Percentiles rank a stretch among this genome's conserved stretches.
These are phyloP conservation scores for Crithidia expoeki DNA, from an alignment of 208 protist species.

Conservation along the genomic window DNA sequence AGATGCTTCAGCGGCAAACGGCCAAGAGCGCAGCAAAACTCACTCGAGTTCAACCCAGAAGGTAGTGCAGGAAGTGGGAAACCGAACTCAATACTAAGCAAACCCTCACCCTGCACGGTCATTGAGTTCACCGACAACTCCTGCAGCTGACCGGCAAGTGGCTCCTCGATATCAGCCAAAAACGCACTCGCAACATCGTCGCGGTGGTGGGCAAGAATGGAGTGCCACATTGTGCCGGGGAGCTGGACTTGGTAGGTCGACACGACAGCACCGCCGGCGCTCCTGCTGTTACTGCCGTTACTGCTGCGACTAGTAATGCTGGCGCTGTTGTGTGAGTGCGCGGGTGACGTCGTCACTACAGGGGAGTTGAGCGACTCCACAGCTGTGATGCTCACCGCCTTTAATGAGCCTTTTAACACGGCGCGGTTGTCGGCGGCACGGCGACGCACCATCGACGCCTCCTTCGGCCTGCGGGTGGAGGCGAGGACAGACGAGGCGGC, in stretches of 20 bases:
- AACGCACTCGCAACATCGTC: slow-evolving; percentile 11
- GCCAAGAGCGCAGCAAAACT: slow-evolving; percentile 5
- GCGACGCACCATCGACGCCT: background rate
- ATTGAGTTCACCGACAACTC: slow-evolving; percentile 2
- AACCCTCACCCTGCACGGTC: slow-evolving; percentile 3
- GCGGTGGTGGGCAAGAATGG: background rate
- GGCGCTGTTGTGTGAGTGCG: background rate
- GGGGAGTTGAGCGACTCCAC: slow-evolving; percentile 12
- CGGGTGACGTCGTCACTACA: background rate
- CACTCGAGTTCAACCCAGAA: slow-evolving; percentile 1
- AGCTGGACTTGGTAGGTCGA: slow-evolving; percentile 9
- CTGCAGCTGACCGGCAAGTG: background rate
- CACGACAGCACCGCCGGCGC: background rate
- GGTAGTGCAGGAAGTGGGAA: slow-evolving; percentile 1
- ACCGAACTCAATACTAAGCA: slow-evolving; percentile 6
- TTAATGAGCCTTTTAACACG: slow-evolving; percentile 9
- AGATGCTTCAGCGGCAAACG: slow-evolving; percentile 10
- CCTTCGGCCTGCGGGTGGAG: background rate
- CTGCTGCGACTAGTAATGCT: background rate
- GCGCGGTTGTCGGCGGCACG: background rate
- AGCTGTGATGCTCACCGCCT: background rate
- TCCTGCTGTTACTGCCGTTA: background rate
- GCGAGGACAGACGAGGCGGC: background rate
- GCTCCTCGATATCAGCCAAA: background rate
- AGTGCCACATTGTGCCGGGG: slow-evolving; percentile 6